phyloP scores from a whole-genome alignment of 805 yeast species.

The Brettanomyces naardenensis region DNA sequence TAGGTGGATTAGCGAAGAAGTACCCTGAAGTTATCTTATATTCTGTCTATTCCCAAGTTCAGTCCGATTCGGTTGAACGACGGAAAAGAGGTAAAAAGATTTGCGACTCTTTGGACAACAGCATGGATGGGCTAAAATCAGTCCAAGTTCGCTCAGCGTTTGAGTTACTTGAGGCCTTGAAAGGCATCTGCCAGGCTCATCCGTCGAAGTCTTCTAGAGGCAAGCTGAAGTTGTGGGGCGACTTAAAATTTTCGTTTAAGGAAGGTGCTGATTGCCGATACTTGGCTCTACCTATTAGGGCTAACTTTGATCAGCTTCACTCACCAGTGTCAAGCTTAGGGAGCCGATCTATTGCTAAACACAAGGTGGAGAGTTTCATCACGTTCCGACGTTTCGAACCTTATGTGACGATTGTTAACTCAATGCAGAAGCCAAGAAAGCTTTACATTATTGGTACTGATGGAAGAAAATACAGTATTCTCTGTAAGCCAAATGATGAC shows the following conservation, averaged over 20 bases:
- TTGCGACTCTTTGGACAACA: constrained; percentile 25
- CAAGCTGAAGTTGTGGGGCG: constrained; percentile 31
- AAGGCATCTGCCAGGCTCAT: constrained; percentile 34
- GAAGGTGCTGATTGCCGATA: constrained; percentile 23
- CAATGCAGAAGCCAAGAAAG: constrained; percentile 83
- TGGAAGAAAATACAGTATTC: constrained; percentile 61
- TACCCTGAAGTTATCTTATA: constrained; percentile 87
- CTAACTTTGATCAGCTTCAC: constrained; percentile 65
- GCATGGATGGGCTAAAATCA: constrained; percentile 8
- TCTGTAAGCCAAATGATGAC: constrained; percentile 86
- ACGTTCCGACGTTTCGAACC: constrained; percentile 61
- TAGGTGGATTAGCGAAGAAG: constrained; percentile 45
- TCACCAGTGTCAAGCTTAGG: constrained; percentile 19
- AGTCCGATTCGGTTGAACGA: constrained; percentile 46
- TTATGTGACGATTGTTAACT: constrained; percentile 60
- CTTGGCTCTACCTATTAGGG: constrained; percentile 67
- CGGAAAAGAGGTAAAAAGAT: constrained; percentile 38
- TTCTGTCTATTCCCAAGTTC: constrained; percentile 65
- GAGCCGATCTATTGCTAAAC: constrained; percentile 20
- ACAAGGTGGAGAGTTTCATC: constrained; percentile 22
- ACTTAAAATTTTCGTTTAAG: constrained; percentile 30
- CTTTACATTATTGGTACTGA: constrained; percentile 71
- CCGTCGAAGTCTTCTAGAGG: constrained; percentile 27
- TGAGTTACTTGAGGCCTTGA: constrained; percentile 34
- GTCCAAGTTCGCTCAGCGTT: constrained; percentile 21